These are phyloP conservation scores for Aspergillus saccharolyticus DNA, from an alignment of 495 filamentous ascomycete species.

Conservation along the genomic window DNA sequence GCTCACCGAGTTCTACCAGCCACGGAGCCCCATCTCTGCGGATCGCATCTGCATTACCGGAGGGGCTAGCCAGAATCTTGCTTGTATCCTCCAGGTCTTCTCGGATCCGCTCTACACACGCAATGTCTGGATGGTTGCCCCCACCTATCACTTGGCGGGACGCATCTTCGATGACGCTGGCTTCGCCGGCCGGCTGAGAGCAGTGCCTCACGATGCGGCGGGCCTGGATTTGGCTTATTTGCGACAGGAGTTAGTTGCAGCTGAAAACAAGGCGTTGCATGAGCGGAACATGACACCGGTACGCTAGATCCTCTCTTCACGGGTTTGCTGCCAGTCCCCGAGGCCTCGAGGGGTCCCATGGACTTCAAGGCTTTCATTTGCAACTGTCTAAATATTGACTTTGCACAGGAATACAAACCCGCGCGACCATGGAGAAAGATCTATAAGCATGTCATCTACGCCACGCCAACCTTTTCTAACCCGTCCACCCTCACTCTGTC, in stretches of 20 bases:
- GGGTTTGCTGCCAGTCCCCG: too few species aligned
- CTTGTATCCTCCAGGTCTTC: conserved; percentile 65
- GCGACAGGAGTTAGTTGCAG: conserved; percentile 40
- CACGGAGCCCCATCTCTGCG: conserved; percentile 31
- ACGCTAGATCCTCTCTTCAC: conserved; percentile 11
- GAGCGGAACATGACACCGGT: conserved; percentile 37
- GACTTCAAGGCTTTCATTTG: too few species aligned
- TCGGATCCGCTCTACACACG: conserved; percentile 73
- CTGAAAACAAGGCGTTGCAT: conserved; percentile 26
- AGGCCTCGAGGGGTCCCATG: too few species aligned
- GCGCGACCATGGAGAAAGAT: conserved; percentile 52
- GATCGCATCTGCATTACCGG: conserved; percentile 75
- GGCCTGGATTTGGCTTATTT: conserved; percentile 64
- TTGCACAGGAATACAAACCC: conserved; percentile 34
- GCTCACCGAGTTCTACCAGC: conserved; percentile 60
- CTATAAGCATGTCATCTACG: conserved; percentile 81
- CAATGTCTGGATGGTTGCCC: conserved; percentile 72
- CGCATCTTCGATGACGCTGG: conserved; percentile 74
- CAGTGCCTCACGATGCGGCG: conserved; percentile 67
- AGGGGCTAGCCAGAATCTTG: conserved; percentile 73
- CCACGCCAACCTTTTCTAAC: conserved; percentile 77
- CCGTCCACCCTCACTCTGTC: conserved; percentile 73
- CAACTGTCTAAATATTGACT: too few species aligned
- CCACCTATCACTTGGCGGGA: conserved; percentile 74
- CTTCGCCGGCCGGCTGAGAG: conserved; percentile 56